Conservation (phyloP, 1,284 basidiomycete species). For the Anthracocystis panici-leucophaei region DNA sequence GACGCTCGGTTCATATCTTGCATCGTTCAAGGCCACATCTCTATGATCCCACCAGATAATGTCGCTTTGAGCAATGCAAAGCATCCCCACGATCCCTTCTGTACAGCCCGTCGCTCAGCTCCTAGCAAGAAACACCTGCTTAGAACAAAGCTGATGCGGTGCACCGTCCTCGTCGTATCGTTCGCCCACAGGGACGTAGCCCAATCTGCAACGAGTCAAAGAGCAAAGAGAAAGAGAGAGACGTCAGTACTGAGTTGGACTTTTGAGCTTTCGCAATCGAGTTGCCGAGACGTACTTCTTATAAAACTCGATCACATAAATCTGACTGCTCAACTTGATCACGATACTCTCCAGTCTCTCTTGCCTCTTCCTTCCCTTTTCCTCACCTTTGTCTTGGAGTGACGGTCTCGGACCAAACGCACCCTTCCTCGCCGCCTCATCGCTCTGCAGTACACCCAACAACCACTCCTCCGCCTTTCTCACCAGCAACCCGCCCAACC, state of each 20-base stretch:
- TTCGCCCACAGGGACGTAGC: slow-evolving; percentile 42
- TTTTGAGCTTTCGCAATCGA: not conserved
- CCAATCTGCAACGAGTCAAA: slow-evolving; percentile 21
- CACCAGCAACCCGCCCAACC: slow-evolving; percentile 37
- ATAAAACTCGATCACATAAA: slow-evolving; percentile 43
- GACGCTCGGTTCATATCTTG: not conserved
- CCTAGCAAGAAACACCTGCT: slow-evolving; percentile 31
- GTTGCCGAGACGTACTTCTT: slow-evolving; percentile 27
- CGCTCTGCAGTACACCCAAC: slow-evolving; percentile 7
- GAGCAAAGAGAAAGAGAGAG: not conserved
- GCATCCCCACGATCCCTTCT: not conserved
- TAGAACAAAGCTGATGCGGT: slow-evolving; percentile 47
- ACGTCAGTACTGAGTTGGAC: not conserved
- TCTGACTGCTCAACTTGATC: slow-evolving; percentile 55
- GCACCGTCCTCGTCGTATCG: slow-evolving; percentile 47
- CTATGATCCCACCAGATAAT: not conserved
- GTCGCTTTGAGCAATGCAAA: not conserved
- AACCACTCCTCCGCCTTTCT: slow-evolving; percentile 41
- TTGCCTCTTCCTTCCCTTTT: not conserved
- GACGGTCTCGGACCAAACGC: slow-evolving; percentile 38
- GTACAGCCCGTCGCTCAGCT: not conserved
- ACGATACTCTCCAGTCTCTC: slow-evolving; percentile 37
- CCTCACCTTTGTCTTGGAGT: slow-evolving; percentile 3
- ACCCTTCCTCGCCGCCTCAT: slow-evolving; percentile 22
- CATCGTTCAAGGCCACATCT: not conserved